Evolutionary conservation across 257 asterid genomes (phyloP).

Genomic region (Buddleja alternifolia): DNA sequence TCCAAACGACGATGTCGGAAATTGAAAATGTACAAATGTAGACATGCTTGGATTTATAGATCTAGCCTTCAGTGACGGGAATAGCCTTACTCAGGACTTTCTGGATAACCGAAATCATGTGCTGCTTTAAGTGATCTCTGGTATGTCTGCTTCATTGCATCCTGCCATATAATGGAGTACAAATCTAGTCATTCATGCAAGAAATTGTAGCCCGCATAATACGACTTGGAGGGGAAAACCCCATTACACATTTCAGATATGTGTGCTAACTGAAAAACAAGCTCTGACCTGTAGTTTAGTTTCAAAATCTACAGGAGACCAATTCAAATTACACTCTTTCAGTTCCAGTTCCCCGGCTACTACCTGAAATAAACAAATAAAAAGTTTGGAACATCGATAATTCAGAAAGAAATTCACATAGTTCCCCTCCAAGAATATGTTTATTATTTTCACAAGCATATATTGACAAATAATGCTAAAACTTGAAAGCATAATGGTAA

Average conservation of each 20-base stretch:
- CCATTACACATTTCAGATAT: too few relatives aligned
- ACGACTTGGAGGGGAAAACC: background rate
- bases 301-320: constrained; percentile 99
- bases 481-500: background rate
- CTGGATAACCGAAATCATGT: constrained; percentile 87
- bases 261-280: background rate
- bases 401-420: background rate
- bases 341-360: constrained; percentile 98
- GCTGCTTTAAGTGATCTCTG: constrained; percentile 88
- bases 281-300: constrained; percentile 74
- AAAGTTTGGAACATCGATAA: background rate
- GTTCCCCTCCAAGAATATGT: background rate
- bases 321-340: constrained; percentile 83
- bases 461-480: background rate
- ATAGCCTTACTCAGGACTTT: constrained; percentile 88
- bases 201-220: background rate
- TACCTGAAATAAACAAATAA: constrained; percentile 53
- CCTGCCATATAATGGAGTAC: constrained; percentile 50
- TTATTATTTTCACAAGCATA: background rate
- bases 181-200: constrained; percentile 3
- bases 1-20: too few relatives aligned
- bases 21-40: too few relatives aligned
- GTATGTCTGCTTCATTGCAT: constrained; percentile 93
- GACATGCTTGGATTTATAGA: too few relatives aligned
- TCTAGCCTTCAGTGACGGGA: too few relatives aligned